Evolutionary conservation across 495 filamentous ascomycete genomes (phyloP), one percentile per base, ranked within the genome.

Genomic region (Chaetomidium leptoderma): DNA sequence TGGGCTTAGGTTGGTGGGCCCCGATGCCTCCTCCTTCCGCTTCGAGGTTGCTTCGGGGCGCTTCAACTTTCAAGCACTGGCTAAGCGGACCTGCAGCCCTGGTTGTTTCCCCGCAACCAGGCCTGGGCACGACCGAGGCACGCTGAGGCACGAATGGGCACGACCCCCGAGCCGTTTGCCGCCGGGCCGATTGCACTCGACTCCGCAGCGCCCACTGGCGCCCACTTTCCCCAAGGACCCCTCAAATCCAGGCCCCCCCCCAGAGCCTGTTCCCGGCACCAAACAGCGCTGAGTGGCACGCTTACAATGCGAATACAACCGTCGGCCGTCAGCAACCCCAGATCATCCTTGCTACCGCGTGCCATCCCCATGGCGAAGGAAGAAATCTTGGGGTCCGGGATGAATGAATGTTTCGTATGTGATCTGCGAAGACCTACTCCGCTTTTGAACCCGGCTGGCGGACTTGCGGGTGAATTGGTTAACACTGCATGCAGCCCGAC

Each of bases 141-240:
- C n/a, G n/a, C n/a, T n/a, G n/a, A n/a, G n/a, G n/a, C n/a, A n/a
- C n/a, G n/a, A n/a, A n/a, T n/a, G n/a, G n/a, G n/a, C n/a, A n/a
- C 19, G 13, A 21, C 10, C 21, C 21, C 21, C 24, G 19, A 44
- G 19, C 40, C 19, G 21, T n/a, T n/a, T 14, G 40, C 36, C 36
- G 40, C 40, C 44, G 44, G 44, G 24, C 44, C 44, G 44, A 47
- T 47, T 47, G 30, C 44, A 29, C 14, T 9, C 17, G 32, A n/a
- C 44, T 26, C 44, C 44, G 30, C 44, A 30, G 23, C n/a, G n/a
- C n/a, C n/a, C n/a, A n/a, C n/a, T n/a, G n/a, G n/a, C 32, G 17
- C 24, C 24, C 44, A 29, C 42, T n/a, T 29, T 47, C 44, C 30
- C 27, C 44, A 47, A 47, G 32, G 9, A 2, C 4, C 9, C 9